phyloP scores from a whole-genome alignment of 495 filamentous ascomycete genomes.

The Cladorrhinum samala region DNA sequence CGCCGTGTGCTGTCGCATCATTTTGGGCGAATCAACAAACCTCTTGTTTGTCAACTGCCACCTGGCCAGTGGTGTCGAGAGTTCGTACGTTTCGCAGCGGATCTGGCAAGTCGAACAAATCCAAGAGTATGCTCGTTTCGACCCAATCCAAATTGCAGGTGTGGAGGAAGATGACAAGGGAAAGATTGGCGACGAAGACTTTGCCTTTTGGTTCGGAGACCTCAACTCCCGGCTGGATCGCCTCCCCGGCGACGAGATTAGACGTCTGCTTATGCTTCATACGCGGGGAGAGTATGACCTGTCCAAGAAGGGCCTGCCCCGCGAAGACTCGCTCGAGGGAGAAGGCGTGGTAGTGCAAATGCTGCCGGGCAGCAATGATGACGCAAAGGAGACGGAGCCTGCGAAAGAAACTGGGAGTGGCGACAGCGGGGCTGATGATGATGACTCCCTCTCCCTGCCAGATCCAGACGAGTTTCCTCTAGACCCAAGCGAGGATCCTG shows the following conservation, averaged over 20 bases:
- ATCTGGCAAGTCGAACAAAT: constrained; percentile 90
- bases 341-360: constrained; percentile 37
- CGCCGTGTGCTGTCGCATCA: constrained; percentile 69
- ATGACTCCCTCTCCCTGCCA: constrained; percentile 34
- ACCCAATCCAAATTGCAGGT: constrained; percentile 55
- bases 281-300: constrained; percentile 68
- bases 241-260: constrained; percentile 83
- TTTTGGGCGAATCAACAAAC: constrained; percentile 85
- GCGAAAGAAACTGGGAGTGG: constrained; percentile 9
- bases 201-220: constrained; percentile 94
- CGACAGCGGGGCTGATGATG: constrained; percentile 29
- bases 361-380: constrained; percentile 29
- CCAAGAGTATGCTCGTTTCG: constrained; percentile 62
- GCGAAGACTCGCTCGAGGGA: constrained; percentile 33
- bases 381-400: constrained; percentile 18
- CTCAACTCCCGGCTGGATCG: constrained; percentile 90
- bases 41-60: constrained; percentile 88
- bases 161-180: constrained; percentile 52
- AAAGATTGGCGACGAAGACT: constrained; percentile 82
- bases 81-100: constrained; percentile 66
- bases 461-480: constrained; percentile 51
- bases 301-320: constrained; percentile 29
- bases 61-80: constrained; percentile 78
- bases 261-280: constrained; percentile 76
- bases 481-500: constrained; percentile 47